Evolutionary conservation across 2,329 filamentous ascomycete species (phyloP), one percentile per base, ranked within the genome.

Genomic region (Pseudogymnoascus sp.): DNA sequence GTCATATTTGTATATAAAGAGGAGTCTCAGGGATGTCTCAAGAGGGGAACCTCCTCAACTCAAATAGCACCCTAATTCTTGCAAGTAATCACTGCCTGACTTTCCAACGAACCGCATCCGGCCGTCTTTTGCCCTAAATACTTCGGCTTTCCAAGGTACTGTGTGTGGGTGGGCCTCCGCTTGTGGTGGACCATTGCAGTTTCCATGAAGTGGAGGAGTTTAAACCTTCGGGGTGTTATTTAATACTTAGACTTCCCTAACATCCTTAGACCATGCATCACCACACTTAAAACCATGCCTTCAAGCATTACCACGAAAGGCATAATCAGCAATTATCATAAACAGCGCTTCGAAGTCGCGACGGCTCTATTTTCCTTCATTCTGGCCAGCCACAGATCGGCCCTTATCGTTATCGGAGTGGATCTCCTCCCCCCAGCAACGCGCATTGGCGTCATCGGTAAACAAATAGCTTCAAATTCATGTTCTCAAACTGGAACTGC

Each of bases 401-500:
- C 49, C 49, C 49, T 56, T 56, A 56, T 56, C 49, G 49, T 36
- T 56, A 56, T 56, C 49, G 49, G 49, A 56, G 49, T 56, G 49
- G 49, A 34, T 56, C 49, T 56, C 49, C 49, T 63, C 64, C 16
- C 61, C 62, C 18, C 25, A 60, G 49, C 62, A 65, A 65, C 64
- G 53, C 28, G 25, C 31, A 61, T 60, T 60, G 42, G 62, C 62
- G 59, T 64, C 56, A 63, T 59, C 34, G 56, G 62, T 63, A 63
- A 63, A 62, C 59, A 63, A 43, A 62, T 49, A 56, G 49, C 49
- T 63, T 56, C 63, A 37, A 37, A 59, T 67, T 65, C 53, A 73
- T 74, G 72, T 73, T 71, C 66, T 56, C 62, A 60, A 67, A 67
- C 62, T 63, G 68, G 16, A 67, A 69, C 65, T 68, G 62, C 62